Evolutionary conservation across 257 asterid genomes (phyloP).

Genomic region (Solanum tacnaense): DNA sequence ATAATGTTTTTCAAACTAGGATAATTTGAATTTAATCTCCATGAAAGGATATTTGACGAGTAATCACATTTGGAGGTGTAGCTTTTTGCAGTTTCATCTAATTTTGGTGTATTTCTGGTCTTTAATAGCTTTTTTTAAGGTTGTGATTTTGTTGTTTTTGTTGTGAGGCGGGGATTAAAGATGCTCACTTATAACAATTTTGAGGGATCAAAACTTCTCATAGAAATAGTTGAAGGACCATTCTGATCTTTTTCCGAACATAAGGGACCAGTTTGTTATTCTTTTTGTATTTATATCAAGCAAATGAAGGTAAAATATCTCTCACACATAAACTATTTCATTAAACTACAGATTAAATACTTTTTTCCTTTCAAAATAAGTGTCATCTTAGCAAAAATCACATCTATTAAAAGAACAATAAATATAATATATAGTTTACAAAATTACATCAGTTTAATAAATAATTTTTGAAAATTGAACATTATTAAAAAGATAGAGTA

Average conservation of each 20-base stretch:
- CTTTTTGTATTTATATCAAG: background rate
- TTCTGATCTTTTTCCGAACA: background rate
- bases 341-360: no score
- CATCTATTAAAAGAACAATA: background rate
- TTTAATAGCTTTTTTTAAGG: background rate
- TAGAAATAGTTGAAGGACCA: background rate
- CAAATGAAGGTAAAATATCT: background rate
- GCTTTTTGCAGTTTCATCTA: background rate
- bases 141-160: background rate
- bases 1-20: no score
- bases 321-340: background rate
- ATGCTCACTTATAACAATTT: background rate
- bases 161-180: background rate
- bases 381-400: background rate
- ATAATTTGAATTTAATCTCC: no score
- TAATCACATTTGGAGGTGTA: background rate
- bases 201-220: background rate
- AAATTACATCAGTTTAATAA: no score
- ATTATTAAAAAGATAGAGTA: background rate
- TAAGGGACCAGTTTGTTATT: background rate
- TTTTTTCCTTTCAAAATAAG: background rate
- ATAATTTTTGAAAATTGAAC: no score
- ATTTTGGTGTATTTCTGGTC: background rate
- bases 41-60: no score
- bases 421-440: no score